Base-by-base conservation (phyloP, 2,329 filamentous ascomycete species). In the Rutstroemia sp. region DNA sequence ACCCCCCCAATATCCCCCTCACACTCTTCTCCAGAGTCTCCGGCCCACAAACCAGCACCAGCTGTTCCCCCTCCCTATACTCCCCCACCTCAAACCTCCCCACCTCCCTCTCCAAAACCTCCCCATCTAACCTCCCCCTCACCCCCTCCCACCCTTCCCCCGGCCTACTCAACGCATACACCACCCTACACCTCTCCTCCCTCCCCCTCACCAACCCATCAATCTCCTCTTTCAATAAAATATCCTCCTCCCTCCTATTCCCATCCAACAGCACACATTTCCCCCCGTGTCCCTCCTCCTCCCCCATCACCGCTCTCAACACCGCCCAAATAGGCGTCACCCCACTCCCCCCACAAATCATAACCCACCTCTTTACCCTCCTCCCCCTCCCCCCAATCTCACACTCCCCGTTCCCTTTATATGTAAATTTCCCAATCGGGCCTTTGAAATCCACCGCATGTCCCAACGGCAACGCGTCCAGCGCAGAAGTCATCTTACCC, bases 321-420 rank as follows among this genome's bases (percentile, higher is more conserved):
- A 95, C 88, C 67, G 94, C 88, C 68, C 86, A 94, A 61, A 96
- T 88, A 0, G 92, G 92, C n/a, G 92, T 96, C 66, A 96, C 87
- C 0, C 92, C 92, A n/a, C 83, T 89, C 5, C 92, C 92, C 14
- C 81, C 92, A 64, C 89, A 94, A 34, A 96, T 84, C 90, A 96
- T 95, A 67, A 88, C 76, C 70, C 96, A 89, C 12, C 78, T 79
- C 52, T 78, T 80, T 1, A 95, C 80, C 0, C 64, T 71, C 9
- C 84, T 75, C 57, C 75, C 69, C 19, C 74, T 76, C 0, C 80
- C 80, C 34, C 80, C 80, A 44, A 95, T 72, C 0, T 73, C 67
- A 64, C 87, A 89, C 2, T 71, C 60, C 0, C 91, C 90, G 0
- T 75, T 72, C 0, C 88, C 87, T 0, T 85, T 74, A 65, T 96